Conservation (phyloP, 2,329 filamentous ascomycete genomes). For the Calycina marina region DNA sequence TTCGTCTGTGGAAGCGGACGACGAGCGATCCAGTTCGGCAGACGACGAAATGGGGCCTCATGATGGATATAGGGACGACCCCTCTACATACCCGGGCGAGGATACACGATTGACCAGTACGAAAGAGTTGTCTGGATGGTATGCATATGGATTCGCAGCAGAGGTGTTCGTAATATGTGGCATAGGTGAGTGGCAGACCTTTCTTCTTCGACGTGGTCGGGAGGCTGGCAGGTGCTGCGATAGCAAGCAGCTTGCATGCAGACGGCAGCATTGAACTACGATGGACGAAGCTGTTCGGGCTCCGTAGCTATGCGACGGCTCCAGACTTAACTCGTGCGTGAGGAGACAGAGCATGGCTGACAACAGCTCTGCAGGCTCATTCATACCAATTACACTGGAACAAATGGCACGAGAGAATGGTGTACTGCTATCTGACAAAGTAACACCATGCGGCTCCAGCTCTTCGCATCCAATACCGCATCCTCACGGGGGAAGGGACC, state of each 20-base stretch:
- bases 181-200: constrained; percentile 41
- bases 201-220: constrained; percentile 12
- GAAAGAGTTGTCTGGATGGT: constrained; percentile 88
- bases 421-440: constrained; percentile 65
- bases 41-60: constrained; percentile 23
- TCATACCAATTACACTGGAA: constrained; percentile 91
- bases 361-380: constrained; percentile 48
- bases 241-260: neutral
- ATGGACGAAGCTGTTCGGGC: too few species aligned
- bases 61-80: constrained; percentile 20
- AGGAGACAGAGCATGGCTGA: constrained; percentile 1
- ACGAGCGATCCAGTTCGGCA: constrained; percentile 41
- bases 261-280: too few species aligned
- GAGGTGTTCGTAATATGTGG: constrained; percentile 94
- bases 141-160: constrained; percentile 88
- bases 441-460: constrained; percentile 49
- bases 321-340: too few species aligned
- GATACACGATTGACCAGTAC: constrained; percentile 77
- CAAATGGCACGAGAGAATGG: constrained; percentile 87
- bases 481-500: constrained; percentile 19
- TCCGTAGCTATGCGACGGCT: too few species aligned
- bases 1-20: constrained; percentile 53
- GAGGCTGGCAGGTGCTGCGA: neutral
- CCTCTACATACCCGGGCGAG: constrained; percentile 56
- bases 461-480: constrained; percentile 10